Evolutionary conservation across 2,329 filamentous ascomycete genomes (phyloP), one percentile per base, ranked within the genome.

Genomic region (Paramyrothecium roridum): DNA sequence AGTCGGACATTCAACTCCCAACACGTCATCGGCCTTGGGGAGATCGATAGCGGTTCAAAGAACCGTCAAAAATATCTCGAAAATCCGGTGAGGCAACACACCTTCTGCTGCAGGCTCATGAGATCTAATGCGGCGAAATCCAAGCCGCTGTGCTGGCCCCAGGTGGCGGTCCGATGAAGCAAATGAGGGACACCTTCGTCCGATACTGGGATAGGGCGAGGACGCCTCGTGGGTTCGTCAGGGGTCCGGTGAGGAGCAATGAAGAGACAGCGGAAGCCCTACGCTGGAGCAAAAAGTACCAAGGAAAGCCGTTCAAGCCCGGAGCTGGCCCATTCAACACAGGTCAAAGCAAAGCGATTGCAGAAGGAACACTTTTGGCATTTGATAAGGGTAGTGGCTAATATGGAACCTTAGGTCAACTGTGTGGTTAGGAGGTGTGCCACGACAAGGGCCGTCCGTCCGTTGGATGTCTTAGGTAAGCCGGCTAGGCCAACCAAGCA

Each of bases 371-470:
- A 22, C 49, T 51, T 51, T 51, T 69, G 65, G 58, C 61, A 62
- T 63, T 64, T 63, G 63, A 63, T 61, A 30, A 30, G 26, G n/a
- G 26, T 30, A 61, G 58, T 59, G 60, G 56, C 59, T 57, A 43
- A 43, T 43, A 43, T 17, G 26, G 26, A 30, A 30, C 26, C 26
- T 19, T 43, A 51, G 49, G 11, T 33, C 49, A 40, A 50, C 58
- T 64, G 56, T 64, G 65, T 64, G 68, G 58, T 65, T 65, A 66
- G 63, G 65, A 67, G 64, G 63, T 62, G 59, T 63, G 55, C 53
- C 58, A 58, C 26, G 54, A 54, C 58, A 54, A 61, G 65, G 62
- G 65, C 64, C 57, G 50, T 54, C 55, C 49, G 54, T 7, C 26
- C 52, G 52, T n/a, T n/a, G n/a, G n/a, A 49, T 48, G 37, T 19